Conservation (phyloP, 2,329 filamentous ascomycete species). For the Trichoderma hamatum region DNA sequence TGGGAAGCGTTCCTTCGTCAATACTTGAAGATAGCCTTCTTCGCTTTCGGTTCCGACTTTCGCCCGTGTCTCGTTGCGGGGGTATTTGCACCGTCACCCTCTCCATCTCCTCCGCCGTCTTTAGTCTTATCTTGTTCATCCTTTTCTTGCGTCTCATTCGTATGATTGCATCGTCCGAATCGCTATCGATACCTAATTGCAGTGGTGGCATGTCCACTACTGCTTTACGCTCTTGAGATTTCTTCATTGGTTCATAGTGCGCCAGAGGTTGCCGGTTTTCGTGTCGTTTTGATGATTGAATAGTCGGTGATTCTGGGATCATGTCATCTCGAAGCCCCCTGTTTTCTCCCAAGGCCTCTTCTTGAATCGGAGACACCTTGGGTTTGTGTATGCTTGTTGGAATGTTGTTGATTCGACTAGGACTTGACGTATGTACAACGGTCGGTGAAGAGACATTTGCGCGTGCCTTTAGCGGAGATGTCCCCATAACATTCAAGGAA, state of each 20-base stretch:
- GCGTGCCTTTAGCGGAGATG: slow-evolving; percentile 55
- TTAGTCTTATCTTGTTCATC: slow-evolving; percentile 44
- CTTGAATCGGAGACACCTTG: slow-evolving; percentile 28
- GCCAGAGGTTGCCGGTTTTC: slow-evolving; percentile 41
- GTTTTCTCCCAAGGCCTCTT: slow-evolving; percentile 36
- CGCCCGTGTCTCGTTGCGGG: slow-evolving; percentile 30
- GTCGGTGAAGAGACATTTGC: slow-evolving; percentile 52
- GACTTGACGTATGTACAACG: slow-evolving; percentile 47
- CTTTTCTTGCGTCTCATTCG: slow-evolving; percentile 42
- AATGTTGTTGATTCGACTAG: slow-evolving; percentile 39
- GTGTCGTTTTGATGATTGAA: slow-evolving; percentile 32
- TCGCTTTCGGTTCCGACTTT: slow-evolving; percentile 36
- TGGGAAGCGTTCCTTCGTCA: not conserved
- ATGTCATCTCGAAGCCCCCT: slow-evolving; percentile 37
- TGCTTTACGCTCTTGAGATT: slow-evolving; percentile 49
- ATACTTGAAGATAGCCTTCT: slow-evolving; percentile 29
- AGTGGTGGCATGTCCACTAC: slow-evolving; percentile 34
- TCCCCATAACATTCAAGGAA: slow-evolving; percentile 49
- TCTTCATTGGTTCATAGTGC: slow-evolving; percentile 51
- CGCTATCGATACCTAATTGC: slow-evolving; percentile 38
- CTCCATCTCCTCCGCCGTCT: slow-evolving; percentile 46
- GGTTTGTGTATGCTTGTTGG: slow-evolving; percentile 36
- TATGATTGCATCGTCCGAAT: slow-evolving; percentile 42
- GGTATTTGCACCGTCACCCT: slow-evolving; percentile 44
- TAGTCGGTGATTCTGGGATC: slow-evolving; percentile 44